Percentiles rank a stretch among this genome's conserved stretches.
phyloP scores from a whole-genome alignment of 441 rosid species.

The California macrophylla region DNA sequence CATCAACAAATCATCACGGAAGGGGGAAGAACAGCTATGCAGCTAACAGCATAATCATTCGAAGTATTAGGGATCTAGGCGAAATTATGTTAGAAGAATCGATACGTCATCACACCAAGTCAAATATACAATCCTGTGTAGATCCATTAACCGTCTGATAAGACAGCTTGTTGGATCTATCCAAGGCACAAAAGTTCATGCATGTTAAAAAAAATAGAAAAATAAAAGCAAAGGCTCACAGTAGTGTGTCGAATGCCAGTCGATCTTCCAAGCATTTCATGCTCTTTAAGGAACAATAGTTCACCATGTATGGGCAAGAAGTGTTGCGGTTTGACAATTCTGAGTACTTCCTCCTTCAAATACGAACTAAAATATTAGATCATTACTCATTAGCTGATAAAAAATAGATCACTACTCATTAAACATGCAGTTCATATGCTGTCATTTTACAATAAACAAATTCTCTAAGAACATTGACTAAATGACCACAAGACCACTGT shows the following conservation, averaged over 20 bases:
- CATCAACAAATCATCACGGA: neutral
- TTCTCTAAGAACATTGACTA: too few relatives aligned
- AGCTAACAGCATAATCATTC: neutral
- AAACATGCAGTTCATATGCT: neutral
- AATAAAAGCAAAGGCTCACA: conserved; percentile 38
- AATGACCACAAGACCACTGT: neutral
- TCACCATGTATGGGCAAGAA: conserved; percentile 96
- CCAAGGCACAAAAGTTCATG: neutral
- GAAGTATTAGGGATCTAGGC: too few relatives aligned
- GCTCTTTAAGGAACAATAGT: conserved; percentile 91
- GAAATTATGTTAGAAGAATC: too few relatives aligned
- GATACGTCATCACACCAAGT: neutral
- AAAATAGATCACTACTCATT: conserved; percentile 4
- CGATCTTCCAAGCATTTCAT: conserved; percentile 83
- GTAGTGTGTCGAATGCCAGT: conserved; percentile 88
- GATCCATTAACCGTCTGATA: neutral
- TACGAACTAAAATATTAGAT: conserved; percentile 9
- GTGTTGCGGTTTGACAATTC: conserved; percentile 88
- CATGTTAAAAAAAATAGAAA: neutral
- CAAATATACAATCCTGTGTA: neutral
- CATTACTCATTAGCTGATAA: neutral
- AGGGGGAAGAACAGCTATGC: neutral
- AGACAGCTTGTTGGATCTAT: neutral
- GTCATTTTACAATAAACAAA: neutral
- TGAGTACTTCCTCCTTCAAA: conserved; percentile 88